Evolutionary conservation across 164 flowering plant species (phyloP).

Genomic region (Vitis labrusca): DNA sequence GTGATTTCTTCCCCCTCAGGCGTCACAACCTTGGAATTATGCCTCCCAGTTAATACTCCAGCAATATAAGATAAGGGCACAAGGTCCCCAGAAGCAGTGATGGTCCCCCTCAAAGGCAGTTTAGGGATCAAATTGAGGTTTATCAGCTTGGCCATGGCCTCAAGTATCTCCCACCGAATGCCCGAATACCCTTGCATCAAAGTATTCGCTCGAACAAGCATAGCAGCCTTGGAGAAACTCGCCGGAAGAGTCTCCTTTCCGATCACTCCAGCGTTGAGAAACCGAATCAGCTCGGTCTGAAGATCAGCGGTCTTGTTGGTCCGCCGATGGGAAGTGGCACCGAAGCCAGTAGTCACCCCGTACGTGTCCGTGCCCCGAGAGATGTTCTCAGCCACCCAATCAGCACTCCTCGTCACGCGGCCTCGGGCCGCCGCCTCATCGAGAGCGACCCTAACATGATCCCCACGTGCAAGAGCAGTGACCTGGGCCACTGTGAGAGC

Average conservation of each 20-base stretch:
- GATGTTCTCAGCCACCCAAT: constrained; percentile 49
- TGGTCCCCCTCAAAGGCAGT: constrained; percentile 38
- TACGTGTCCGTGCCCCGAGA: constrained; percentile 39
- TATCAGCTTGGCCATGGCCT: constrained; percentile 32
- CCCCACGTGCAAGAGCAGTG: constrained; percentile 43
- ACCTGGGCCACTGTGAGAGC: constrained; percentile 49
- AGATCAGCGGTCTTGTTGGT: constrained; percentile 40
- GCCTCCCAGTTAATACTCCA: constrained; percentile 36
- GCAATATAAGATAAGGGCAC: constrained; percentile 46
- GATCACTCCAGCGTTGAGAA: constrained; percentile 39
- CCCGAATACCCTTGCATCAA: constrained; percentile 44
- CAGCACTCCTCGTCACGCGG: constrained; percentile 39
- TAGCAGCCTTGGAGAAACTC: constrained; percentile 32
- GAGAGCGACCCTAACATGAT: constrained; percentile 28
- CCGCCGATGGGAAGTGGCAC: constrained; percentile 48
- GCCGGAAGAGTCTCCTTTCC: constrained; percentile 28
- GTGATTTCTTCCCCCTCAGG: constrained; percentile 22
- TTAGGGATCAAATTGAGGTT: constrained; percentile 27
- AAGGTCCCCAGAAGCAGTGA: constrained; percentile 49
- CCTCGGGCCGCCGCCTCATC: constrained; percentile 33
- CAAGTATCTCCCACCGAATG: constrained; percentile 39
- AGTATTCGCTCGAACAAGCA: constrained; percentile 36
- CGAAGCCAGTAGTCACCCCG: constrained; percentile 64
- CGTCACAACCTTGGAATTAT: constrained; percentile 24
- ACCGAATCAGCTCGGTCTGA: constrained; percentile 52